Conservation (phyloP, 164 flowering plant genomes). For the Warburgia ugandensis region DNA sequence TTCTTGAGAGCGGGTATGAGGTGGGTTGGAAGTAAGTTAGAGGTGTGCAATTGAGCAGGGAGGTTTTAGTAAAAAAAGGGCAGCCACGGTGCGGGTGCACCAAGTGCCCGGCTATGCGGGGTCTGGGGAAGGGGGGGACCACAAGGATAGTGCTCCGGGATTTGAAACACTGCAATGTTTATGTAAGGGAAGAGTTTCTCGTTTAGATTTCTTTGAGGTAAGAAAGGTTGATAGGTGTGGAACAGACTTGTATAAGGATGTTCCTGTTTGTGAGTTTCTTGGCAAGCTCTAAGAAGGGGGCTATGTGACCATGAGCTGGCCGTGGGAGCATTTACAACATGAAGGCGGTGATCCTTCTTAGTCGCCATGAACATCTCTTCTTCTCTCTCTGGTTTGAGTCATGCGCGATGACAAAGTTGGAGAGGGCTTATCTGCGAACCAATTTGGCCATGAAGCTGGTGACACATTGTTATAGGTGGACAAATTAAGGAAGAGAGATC, state of each 20-base stretch:
- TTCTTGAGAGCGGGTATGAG: conserved; percentile 28
- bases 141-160: conserved; percentile 22
- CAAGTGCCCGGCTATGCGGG: too few relatives aligned
- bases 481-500: too few relatives aligned
- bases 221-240: conserved; percentile 29
- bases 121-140: too few relatives aligned
- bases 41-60: conserved; percentile 20
- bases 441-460: too few relatives aligned
- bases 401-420: too few relatives aligned
- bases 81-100: too few relatives aligned
- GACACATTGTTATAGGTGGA: too few relatives aligned
- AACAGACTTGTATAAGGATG: conserved; percentile 29
- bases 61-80: too few relatives aligned
- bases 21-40: conserved; percentile 26
- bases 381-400: too few relatives aligned
- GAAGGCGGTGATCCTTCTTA: too few relatives aligned
- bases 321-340: conserved; percentile 23
- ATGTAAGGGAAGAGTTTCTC: not conserved
- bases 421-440: too few relatives aligned
- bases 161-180: conserved; percentile 11
- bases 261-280: conserved; percentile 21
- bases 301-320: conserved; percentile 33
- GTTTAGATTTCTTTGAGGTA: conserved; percentile 18
- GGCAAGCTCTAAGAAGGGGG: conserved; percentile 34
- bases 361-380: too few relatives aligned